phyloP scores from a whole-genome alignment of 2,329 filamentous ascomycete species.

The Macrophomina tecta region DNA sequence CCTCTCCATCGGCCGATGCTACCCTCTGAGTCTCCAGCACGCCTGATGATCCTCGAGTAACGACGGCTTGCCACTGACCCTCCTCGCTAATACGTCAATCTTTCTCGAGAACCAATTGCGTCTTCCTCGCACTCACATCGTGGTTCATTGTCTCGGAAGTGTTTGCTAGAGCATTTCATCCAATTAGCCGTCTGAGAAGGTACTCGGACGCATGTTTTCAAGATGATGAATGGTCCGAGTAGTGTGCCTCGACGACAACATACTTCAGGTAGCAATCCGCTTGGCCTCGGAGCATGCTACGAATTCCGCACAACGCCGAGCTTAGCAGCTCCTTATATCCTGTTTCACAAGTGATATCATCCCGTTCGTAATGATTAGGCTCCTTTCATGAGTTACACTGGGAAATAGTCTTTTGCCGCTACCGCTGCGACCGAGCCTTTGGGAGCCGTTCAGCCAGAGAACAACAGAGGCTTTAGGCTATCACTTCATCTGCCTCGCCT shows the following conservation, averaged over 20 bases:
- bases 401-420: background rate
- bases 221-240: background rate
- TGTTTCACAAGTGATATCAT: background rate
- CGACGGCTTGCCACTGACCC: background rate
- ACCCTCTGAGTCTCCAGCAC: background rate
- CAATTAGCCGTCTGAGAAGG: no score
- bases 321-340: background rate
- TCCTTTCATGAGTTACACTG: background rate
- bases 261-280: background rate
- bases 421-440: conserved; percentile 5
- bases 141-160: no score
- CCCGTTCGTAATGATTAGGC: background rate
- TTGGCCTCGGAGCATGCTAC: background rate
- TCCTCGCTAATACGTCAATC: background rate
- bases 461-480: conserved; percentile 5
- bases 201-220: no score
- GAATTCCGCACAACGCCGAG: background rate
- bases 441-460: conserved; percentile 17
- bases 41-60: background rate
- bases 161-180: no score
- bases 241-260: background rate
- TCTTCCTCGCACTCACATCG: background rate
- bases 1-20: background rate
- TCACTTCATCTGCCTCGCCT: conserved; percentile 14
- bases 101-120: background rate